Evolutionary conservation across 1,284 basidiomycete species (phyloP).

Genomic region (Thelephora terrestris): DNA sequence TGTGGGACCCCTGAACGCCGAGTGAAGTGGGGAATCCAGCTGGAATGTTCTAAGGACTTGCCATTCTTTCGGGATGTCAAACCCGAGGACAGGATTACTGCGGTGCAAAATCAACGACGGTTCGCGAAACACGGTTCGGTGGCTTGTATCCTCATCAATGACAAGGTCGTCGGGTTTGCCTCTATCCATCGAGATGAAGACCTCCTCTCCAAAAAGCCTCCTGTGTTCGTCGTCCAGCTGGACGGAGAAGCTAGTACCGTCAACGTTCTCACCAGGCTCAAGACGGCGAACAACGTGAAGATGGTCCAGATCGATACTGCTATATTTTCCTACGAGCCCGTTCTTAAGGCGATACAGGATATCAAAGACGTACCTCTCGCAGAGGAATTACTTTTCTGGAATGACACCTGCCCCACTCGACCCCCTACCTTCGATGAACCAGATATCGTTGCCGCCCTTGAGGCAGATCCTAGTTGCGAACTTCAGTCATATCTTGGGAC

Average conservation of each 20-base stretch:
- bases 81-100: conserved; percentile 15
- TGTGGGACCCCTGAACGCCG: conserved; percentile 39
- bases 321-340: conserved; percentile 50
- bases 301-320: conserved; percentile 52
- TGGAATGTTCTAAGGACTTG: conserved; percentile 19
- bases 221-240: conserved; percentile 41
- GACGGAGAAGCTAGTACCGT: conserved; percentile 26
- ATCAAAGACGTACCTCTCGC: conserved; percentile 33
- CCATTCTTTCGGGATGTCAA: neutral
- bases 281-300: conserved; percentile 25
- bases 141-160: conserved; percentile 39
- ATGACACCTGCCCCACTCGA: conserved; percentile 17
- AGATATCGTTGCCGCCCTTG: conserved; percentile 26
- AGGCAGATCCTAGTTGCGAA: conserved; percentile 26
- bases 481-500: conserved; percentile 29
- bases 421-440: neutral
- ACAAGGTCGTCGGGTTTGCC: conserved; percentile 39
- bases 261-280: conserved; percentile 31
- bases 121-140: conserved; percentile 42
- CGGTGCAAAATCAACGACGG: conserved; percentile 31
- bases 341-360: conserved; percentile 41
- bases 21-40: conserved; percentile 62
- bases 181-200: conserved; percentile 44
- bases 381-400: conserved; percentile 44
- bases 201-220: conserved; percentile 34